These are phyloP conservation scores for Leccinum subtestaceum DNA, from an alignment of 768 basidiomycete genomes.

Conservation along the genomic window DNA sequence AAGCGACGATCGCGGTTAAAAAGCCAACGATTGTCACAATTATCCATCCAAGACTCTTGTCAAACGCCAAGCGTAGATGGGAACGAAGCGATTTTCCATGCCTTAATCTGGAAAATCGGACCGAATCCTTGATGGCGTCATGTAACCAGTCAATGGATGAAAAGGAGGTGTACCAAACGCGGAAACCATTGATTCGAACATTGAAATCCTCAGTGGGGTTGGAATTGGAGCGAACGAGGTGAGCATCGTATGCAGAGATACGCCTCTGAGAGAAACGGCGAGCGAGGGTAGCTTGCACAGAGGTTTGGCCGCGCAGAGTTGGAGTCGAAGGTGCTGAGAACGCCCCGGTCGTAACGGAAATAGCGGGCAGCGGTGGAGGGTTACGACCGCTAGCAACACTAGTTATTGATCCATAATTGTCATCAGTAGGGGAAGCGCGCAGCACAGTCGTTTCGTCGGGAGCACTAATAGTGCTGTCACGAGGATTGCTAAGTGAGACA, in stretches of 20 bases:
- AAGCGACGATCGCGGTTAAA: slow-evolving; percentile 81
- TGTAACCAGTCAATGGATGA: slow-evolving; percentile 96
- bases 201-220: slow-evolving; percentile 47
- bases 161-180: slow-evolving; percentile 84
- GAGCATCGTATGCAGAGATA: slow-evolving; percentile 71
- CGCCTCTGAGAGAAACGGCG: slow-evolving; percentile 52
- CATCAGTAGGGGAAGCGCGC: slow-evolving; percentile 25
- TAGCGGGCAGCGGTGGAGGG: slow-evolving; percentile 36
- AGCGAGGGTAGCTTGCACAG: slow-evolving; percentile 34
- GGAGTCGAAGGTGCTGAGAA: slow-evolving; percentile 39
- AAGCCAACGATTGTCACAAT: slow-evolving; percentile 88
- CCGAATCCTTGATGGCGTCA: slow-evolving; percentile 92
- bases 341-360: slow-evolving; percentile 32
- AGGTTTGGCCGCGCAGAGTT: slow-evolving; percentile 29
- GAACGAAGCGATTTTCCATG: slow-evolving; percentile 69
- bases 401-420: slow-evolving; percentile 56
- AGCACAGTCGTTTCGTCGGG: slow-evolving; percentile 38
- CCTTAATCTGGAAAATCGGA: slow-evolving; percentile 71
- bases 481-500: background rate
- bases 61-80: slow-evolving; percentile 57
- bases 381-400: slow-evolving; percentile 35
- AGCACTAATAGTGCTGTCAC: slow-evolving; percentile 2
- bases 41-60: slow-evolving; percentile 84
- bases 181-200: slow-evolving; percentile 78
- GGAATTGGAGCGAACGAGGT: slow-evolving; percentile 33